These are phyloP conservation scores for Ustanciosporium gigantosporum DNA, from an alignment of 1,284 basidiomycete genomes.

Conservation along the genomic window DNA sequence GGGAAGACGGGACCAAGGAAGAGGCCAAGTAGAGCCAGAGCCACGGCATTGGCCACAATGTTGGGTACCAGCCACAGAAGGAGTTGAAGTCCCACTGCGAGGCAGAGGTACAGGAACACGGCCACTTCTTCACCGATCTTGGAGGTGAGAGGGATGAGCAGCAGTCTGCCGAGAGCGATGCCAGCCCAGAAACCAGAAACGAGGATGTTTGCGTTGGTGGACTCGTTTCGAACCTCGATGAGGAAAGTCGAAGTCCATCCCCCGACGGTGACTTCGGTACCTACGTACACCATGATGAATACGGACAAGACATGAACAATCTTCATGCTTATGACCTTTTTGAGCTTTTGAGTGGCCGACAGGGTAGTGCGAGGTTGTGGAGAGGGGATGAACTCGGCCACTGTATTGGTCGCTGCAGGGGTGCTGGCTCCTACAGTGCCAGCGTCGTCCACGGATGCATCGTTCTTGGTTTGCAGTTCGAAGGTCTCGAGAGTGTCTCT, in stretches of 20 bases:
- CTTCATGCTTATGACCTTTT: conserved; percentile 7
- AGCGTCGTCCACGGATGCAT: not conserved
- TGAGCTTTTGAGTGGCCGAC: conserved; percentile 18
- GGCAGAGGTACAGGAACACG: conserved; percentile 26
- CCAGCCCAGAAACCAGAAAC: conserved; percentile 49
- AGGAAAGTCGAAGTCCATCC: conserved; percentile 40
- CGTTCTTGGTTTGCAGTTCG: not conserved
- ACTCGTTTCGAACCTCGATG: conserved; percentile 19
- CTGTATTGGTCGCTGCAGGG: not conserved
- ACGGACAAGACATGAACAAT: conserved; percentile 19
- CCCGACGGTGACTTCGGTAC: conserved; percentile 46
- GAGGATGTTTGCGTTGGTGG: conserved; percentile 21
- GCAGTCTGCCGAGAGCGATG: conserved; percentile 36
- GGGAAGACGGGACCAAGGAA: conserved; percentile 43
- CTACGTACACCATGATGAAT: conserved; percentile 41
- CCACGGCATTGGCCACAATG: conserved; percentile 38
- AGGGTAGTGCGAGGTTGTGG: not conserved
- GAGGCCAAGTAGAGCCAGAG: conserved; percentile 36
- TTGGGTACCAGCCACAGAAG: conserved; percentile 43
- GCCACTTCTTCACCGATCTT: conserved; percentile 39
- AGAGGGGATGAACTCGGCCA: not conserved
- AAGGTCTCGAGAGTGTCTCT: too few relatives aligned
- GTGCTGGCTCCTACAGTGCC: not conserved
- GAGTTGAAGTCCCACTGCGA: conserved; percentile 35
- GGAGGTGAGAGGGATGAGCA: conserved; percentile 36